Percentiles rank a stretch among this genome's conserved stretches.
phyloP scores from a whole-genome alignment of 1,284 basidiomycete genomes.

The Leccinum griseonigrum region DNA sequence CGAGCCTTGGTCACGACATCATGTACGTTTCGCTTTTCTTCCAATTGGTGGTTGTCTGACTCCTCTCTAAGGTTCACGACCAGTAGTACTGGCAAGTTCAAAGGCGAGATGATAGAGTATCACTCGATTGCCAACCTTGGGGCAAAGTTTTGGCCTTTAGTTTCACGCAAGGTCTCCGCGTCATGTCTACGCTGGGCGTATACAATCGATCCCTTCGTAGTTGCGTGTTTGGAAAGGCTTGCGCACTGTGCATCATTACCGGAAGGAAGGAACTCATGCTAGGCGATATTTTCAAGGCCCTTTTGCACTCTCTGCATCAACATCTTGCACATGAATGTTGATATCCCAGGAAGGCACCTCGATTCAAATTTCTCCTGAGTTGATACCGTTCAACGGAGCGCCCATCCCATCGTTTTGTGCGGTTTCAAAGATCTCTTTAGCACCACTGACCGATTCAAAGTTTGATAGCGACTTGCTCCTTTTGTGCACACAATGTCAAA shows the following conservation, averaged over 20 bases:
- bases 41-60: slow-evolving; percentile 3
- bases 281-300: slow-evolving; percentile 29
- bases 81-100: slow-evolving; percentile 26
- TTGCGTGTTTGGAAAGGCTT: slow-evolving; percentile 26
- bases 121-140: slow-evolving; percentile 30
- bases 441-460: too few species aligned
- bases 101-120: slow-evolving; percentile 32
- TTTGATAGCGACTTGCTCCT: too few species aligned
- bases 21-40: slow-evolving; percentile 17
- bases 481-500: too few species aligned
- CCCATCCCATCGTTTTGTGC: too few species aligned
- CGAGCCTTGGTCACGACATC: slow-evolving; percentile 12
- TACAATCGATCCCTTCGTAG: slow-evolving; percentile 31
- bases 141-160: slow-evolving; percentile 26
- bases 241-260: slow-evolving; percentile 28
- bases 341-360: background rate
- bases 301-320: slow-evolving; percentile 24
- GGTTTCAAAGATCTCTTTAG: too few species aligned
- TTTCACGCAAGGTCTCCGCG: slow-evolving; percentile 21
- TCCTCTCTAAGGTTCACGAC: slow-evolving; percentile 26
- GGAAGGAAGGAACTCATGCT: slow-evolving; percentile 28
- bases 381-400: too few species aligned
- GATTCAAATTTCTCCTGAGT: too few species aligned
- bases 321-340: slow-evolving; percentile 25
- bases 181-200: slow-evolving; percentile 30